Percentiles rank a stretch among this genome's conserved stretches.
These are phyloP conservation scores for Panicum hallii DNA, from an alignment of 202 grass and related monocot genomes.

Conservation along the genomic window DNA sequence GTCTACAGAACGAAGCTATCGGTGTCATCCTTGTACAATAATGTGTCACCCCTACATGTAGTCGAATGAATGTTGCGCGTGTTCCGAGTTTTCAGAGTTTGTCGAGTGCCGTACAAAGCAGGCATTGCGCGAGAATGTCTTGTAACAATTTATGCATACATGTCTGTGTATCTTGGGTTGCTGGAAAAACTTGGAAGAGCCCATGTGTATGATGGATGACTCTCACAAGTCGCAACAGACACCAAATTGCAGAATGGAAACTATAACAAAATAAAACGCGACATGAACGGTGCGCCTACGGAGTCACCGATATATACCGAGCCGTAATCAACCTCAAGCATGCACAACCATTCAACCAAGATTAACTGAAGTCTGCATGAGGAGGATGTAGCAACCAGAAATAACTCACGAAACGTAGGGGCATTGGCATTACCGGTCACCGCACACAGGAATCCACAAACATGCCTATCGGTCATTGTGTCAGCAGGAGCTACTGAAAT, in stretches of 20 bases:
- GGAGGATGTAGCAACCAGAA: neutral
- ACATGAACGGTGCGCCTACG: neutral
- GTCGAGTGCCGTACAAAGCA: neutral
- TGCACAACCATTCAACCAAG: neutral
- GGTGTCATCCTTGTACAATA: neutral
- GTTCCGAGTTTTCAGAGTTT: neutral
- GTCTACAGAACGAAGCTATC: neutral
- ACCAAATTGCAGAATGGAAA: neutral
- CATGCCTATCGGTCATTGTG: neutral
- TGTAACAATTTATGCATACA: neutral
- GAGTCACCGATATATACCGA: neutral
- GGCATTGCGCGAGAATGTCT: neutral
- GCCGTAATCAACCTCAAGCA: neutral
- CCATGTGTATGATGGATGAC: neutral
- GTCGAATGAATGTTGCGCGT: neutral
- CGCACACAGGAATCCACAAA: neutral
- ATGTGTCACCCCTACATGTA: neutral
- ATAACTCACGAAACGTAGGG: neutral
- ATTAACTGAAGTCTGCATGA: neutral
- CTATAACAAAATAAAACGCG: neutral
- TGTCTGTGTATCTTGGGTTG: neutral
- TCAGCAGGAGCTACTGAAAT: neutral
- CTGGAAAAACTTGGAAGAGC: neutral
- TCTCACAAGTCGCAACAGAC: neutral
- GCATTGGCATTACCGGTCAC: neutral